Percentiles rank a stretch among this genome's conserved stretches.
Evolutionary conservation across 2,329 filamentous ascomycete genomes (phyloP).

Genomic region (Didymella lethalis): DNA sequence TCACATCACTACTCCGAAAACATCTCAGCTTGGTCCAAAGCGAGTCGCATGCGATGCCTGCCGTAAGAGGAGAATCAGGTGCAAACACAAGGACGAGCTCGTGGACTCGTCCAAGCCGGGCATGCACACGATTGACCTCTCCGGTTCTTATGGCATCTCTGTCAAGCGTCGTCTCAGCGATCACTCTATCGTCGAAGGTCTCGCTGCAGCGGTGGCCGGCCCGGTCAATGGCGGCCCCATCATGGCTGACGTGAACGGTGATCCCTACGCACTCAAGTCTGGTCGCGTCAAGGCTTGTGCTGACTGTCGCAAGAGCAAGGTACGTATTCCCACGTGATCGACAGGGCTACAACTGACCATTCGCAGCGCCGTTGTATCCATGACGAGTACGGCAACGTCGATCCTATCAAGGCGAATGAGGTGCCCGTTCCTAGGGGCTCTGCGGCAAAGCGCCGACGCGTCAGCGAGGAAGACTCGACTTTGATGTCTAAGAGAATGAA

Average conservation of each 20-base stretch:
- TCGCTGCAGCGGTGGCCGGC: slow-evolving; percentile 25
- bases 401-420: slow-evolving; percentile 70
- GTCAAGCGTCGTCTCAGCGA: slow-evolving; percentile 47
- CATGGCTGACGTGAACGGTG: slow-evolving; percentile 46
- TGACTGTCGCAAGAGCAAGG: slow-evolving; percentile 73
- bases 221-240: slow-evolving; percentile 43
- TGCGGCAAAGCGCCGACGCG: slow-evolving; percentile 62
- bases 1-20: slow-evolving; percentile 61
- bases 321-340: slow-evolving; percentile 47
- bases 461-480: slow-evolving; percentile 43
- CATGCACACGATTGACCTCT: slow-evolving; percentile 44
- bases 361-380: slow-evolving; percentile 70
- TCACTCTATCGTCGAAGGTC: slow-evolving; percentile 34
- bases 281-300: slow-evolving; percentile 70
- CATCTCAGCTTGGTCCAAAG: slow-evolving; percentile 67
- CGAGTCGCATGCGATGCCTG: slow-evolving; percentile 69
- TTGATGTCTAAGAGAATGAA: slow-evolving; percentile 38
- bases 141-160: slow-evolving; percentile 44
- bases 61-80: slow-evolving; percentile 67
- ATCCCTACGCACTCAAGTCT: slow-evolving; percentile 60
- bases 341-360: slow-evolving; percentile 29
- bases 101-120: slow-evolving; percentile 43
- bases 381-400: slow-evolving; percentile 69
- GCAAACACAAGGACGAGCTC: slow-evolving; percentile 68
- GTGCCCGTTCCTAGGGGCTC: slow-evolving; percentile 66